Percentiles rank a stretch among this genome's conserved stretches.
phyloP scores from a whole-genome alignment of 306 rosid genomes.

The Pyrus bretschneideri region DNA sequence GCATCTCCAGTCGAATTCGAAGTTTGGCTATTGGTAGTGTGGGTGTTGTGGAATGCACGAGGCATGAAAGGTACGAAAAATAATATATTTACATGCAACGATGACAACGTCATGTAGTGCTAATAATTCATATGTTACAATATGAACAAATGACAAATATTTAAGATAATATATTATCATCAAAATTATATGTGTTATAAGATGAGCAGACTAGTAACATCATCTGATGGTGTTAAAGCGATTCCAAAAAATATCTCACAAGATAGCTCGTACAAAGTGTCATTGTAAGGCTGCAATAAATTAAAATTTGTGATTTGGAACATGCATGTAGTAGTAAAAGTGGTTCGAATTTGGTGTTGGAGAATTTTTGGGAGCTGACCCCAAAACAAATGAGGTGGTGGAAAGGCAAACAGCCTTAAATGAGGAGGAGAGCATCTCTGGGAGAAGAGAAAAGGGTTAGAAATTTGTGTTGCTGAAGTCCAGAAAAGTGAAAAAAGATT shows the following conservation, averaged over 20 bases:
- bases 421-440: constrained; percentile 26
- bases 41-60: background rate
- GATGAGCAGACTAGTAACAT: background rate
- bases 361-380: constrained; percentile 31
- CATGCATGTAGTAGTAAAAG: constrained; percentile 9
- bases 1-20: constrained; percentile 7
- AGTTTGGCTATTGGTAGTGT: background rate
- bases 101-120: accelerated
- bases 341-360: constrained; percentile 13
- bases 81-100: background rate
- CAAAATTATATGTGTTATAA: too few relatives aligned
- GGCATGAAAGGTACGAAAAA: background rate
- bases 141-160: background rate
- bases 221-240: too few relatives aligned
- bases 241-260: background rate
- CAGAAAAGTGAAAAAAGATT: constrained; percentile 14
- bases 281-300: constrained; percentile 15
- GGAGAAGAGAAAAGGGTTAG: constrained; percentile 22
- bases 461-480: constrained; percentile 27
- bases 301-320: constrained; percentile 7
- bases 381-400: constrained; percentile 10
- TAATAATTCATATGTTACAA: background rate
- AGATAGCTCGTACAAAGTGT: constrained; percentile 6
- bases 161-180: background rate
- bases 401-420: constrained; percentile 13